Base-by-base conservation (phyloP, 306 rosid species). In the Vigna nakashimae region DNA sequence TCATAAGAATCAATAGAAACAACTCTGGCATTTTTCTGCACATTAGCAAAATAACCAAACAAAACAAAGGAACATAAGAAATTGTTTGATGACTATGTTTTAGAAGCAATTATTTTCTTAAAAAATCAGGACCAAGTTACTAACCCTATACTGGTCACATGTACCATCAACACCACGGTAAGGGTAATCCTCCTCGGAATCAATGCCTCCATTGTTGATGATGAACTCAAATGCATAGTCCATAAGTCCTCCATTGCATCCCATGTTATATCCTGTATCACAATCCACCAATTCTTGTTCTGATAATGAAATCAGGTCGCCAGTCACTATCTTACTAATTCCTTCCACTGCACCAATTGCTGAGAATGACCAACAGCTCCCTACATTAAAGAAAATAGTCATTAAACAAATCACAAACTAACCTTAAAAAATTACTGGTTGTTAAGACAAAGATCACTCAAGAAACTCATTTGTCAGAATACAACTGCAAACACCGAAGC, bases 301-400 rank as follows among this genome's bases (percentile, higher is more conserved):
- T 4, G 99, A 96, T 22, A 96, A 75, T 43, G 96, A 84, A 79
- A 92, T 62, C n/a, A 96, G 84, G 3, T 91, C 88, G 0, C 99
- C 99, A 0, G 98, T 92, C 10, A 89, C 96, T 4, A 96, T 65
- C 91, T 96, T 74, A 26, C 90, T 96, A 80, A 96, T 77, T 52
- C 97, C 97, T 86, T 96, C 99, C 16, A 96, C 96, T 0, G 99
- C 86, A 50, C 78, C 38, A 3, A 92, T 53, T 30, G 98, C 83
- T 42, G 99, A 90, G 90, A 96, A 96, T 63, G 99, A 98, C 99
- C 99, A 96, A 90, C 99, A 96, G 83, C 99, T 96, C 98, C 99
- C 99, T 96, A 65, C 86, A 87, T 74, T 5, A 38, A 3, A 40
- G 34, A 57, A 63, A 28, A 46, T 6, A 74, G 17, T 17, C 17